phyloP scores from a whole-genome alignment of 2,329 filamentous ascomycete species.

The Exserohilum rostratum region DNA sequence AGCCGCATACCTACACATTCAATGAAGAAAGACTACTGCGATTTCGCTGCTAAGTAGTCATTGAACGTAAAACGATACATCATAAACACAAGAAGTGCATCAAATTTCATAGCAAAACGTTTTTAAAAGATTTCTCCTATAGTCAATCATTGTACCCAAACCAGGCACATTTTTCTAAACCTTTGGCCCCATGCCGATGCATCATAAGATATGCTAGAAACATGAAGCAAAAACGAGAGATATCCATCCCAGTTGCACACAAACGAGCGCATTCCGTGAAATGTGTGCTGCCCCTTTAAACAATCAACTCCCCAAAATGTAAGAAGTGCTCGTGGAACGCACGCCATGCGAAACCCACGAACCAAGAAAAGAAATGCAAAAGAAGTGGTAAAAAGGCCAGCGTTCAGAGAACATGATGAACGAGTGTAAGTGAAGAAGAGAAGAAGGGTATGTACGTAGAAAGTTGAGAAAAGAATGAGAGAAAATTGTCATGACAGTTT shows the following conservation, averaged over 20 bases:
- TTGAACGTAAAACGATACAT: too few species aligned
- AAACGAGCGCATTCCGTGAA: background rate
- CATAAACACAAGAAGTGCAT: too few species aligned
- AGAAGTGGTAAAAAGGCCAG: constrained; percentile 4
- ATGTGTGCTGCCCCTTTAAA: background rate
- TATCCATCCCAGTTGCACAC: background rate
- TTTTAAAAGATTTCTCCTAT: too few species aligned
- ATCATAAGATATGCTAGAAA: background rate
- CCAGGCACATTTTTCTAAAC: background rate
- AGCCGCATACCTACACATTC: too few species aligned
- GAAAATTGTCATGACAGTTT: background rate
- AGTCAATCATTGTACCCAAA: background rate
- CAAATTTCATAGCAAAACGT: too few species aligned
- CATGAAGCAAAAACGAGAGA: background rate
- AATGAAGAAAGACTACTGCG: too few species aligned
- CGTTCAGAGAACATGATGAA: constrained; percentile 17
- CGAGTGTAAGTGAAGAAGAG: constrained; percentile 13
- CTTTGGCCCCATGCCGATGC: background rate
- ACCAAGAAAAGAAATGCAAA: background rate
- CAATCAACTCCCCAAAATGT: background rate
- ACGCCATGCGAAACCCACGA: background rate
- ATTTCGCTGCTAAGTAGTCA: too few species aligned
- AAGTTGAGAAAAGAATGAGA: too few species aligned
- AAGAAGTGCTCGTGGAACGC: too few species aligned
- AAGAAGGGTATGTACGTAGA: background rate